Conservation (phyloP, 257 asterid species). For the Eucommia ulmoides region DNA sequence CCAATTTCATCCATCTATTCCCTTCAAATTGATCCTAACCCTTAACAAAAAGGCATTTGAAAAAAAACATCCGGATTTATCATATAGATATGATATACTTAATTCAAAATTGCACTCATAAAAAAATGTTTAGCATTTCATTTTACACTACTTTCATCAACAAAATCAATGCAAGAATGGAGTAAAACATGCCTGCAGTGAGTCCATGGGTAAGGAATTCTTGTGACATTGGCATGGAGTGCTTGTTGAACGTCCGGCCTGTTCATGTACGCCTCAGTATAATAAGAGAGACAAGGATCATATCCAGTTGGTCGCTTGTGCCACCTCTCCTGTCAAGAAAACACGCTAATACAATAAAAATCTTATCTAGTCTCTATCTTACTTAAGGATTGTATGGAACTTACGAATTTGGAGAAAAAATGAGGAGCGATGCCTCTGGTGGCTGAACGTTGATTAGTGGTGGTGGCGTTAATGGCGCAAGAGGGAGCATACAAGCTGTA, state of each 20-base stretch:
- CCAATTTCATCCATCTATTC: too few species aligned
- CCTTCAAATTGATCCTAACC: too few species aligned
- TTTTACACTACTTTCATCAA: too few species aligned
- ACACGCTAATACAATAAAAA: background rate
- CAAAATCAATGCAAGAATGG: too few species aligned
- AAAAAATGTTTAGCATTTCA: too few species aligned
- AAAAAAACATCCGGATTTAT: too few species aligned
- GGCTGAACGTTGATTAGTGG: constrained; percentile 7
- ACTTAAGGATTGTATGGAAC: constrained; percentile 7
- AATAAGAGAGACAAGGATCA: constrained; percentile 53
- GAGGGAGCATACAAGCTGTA: constrained; percentile 63
- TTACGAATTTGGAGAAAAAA: constrained; percentile 26
- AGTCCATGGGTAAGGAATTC: constrained; percentile 61
- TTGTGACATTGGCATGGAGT: constrained; percentile 72
- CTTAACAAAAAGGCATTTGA: too few species aligned
- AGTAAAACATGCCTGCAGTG: too few species aligned
- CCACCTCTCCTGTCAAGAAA: constrained; percentile 26
- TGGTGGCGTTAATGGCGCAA: too few species aligned
- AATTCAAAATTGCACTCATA: too few species aligned
- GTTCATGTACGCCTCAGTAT: constrained; percentile 41
- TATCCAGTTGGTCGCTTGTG: constrained; percentile 42
- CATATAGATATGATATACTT: too few species aligned
- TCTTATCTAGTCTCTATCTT: background rate
- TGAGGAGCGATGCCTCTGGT: constrained; percentile 21
- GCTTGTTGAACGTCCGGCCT: constrained; percentile 69